Conservation (phyloP, 192 early-diverging fungal genomes). For the Allomyces macrogynus region DNA sequence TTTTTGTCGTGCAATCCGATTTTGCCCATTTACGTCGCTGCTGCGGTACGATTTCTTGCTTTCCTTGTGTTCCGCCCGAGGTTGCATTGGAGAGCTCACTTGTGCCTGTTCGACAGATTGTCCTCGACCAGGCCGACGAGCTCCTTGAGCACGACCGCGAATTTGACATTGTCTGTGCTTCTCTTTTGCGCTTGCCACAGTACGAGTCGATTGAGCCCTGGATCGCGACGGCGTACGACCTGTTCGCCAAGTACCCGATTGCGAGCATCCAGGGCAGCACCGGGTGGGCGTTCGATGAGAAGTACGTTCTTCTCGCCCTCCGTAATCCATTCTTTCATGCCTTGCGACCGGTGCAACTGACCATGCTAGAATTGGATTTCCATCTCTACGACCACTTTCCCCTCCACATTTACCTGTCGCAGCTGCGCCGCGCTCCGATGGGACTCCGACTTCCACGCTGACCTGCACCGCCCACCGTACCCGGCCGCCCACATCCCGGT, state of each 20-base stretch:
- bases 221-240: background rate
- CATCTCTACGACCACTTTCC: too few species aligned
- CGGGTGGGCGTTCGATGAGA: background rate
- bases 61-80: too few species aligned
- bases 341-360: too few species aligned
- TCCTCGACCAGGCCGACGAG: background rate
- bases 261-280: background rate
- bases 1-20: slow-evolving; percentile 12
- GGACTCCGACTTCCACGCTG: background rate
- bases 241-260: background rate
- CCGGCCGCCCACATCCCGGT: too few species aligned
- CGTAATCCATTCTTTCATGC: too few species aligned
- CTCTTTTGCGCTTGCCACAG: background rate
- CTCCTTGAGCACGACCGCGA: background rate
- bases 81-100: too few species aligned
- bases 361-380: too few species aligned
- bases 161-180: background rate
- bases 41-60: slow-evolving; percentile 4
- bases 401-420: background rate
- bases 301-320: background rate
- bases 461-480: too few species aligned
- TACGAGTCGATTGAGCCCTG: background rate
- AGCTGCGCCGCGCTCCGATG: background rate
- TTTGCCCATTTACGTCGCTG: slow-evolving; percentile 13
- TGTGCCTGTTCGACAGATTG: background rate